Conservation (phyloP, 805 yeast species). For the Pichia nanzhaoensis region DNA sequence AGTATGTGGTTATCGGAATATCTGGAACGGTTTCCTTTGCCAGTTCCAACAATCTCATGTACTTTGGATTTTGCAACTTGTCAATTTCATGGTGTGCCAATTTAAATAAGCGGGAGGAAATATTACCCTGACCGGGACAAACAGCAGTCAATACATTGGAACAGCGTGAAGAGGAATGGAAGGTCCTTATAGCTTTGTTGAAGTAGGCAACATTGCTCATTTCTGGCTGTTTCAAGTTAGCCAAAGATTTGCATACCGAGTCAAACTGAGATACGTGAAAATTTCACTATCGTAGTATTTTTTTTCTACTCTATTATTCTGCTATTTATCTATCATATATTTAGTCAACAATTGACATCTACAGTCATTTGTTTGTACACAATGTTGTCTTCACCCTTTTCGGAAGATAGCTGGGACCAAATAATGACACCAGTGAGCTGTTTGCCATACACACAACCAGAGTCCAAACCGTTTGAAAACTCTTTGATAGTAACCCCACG, state of each 20-base stretch:
- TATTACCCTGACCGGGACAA: constrained; percentile 30
- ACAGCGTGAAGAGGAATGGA: constrained; percentile 5
- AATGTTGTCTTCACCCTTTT: constrained; percentile 13
- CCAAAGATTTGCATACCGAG: background rate
- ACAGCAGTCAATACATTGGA: constrained; percentile 13
- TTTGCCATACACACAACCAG: constrained; percentile 76
- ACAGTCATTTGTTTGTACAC: constrained; percentile 23
- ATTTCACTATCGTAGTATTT: background rate
- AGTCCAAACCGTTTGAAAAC: constrained; percentile 74
- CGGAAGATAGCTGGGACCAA: constrained; percentile 27
- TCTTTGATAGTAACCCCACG: constrained; percentile 60
- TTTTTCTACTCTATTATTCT: background rate
- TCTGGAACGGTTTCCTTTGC: constrained; percentile 6
- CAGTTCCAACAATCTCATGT: background rate
- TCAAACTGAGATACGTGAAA: no score
- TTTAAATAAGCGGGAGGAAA: constrained; percentile 11
- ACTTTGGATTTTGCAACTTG: background rate
- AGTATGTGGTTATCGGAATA: constrained; percentile 17
- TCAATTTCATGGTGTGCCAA: constrained; percentile 11
- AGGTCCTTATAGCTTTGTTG: background rate
- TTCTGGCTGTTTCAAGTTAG: background rate
- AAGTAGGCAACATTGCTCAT: background rate
- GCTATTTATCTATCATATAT: background rate
- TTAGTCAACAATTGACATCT: constrained; percentile 25
- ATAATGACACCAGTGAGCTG: constrained; percentile 57